phyloP scores from a whole-genome alignment of 2,329 filamentous ascomycete genomes.

The Apiospora hydei region DNA sequence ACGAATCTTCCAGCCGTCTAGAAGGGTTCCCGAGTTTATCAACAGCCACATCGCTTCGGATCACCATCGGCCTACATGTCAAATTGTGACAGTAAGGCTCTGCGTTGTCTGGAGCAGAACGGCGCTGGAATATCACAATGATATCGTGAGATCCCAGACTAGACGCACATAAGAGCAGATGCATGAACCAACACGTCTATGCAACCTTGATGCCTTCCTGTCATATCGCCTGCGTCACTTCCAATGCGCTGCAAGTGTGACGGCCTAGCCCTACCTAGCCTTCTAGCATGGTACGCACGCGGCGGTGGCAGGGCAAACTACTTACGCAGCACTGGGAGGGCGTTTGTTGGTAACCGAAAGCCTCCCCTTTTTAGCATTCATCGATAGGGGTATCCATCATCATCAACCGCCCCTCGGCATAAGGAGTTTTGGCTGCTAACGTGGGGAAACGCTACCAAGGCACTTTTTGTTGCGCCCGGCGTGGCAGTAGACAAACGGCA shows the following conservation, averaged over 20 bases:
- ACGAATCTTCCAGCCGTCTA: too few species aligned
- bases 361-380: background rate
- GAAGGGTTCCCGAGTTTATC: too few species aligned
- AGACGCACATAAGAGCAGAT: background rate
- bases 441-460: background rate
- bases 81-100: background rate
- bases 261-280: background rate
- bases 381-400: background rate
- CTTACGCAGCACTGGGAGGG: background rate
- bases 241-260: background rate
- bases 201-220: background rate
- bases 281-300: background rate
- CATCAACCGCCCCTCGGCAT: background rate
- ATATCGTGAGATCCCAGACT: background rate
- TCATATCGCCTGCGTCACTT: background rate
- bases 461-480: background rate
- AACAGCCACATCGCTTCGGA: too few species aligned
- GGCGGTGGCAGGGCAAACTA: background rate
- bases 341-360: background rate
- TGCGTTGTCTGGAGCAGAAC: background rate
- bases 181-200: too few species aligned
- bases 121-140: background rate
- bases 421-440: background rate
- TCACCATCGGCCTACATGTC: too few species aligned
- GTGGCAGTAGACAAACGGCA: background rate